Conservation (phyloP, 116 monocot species). For the Phalaenopsis hybrid region DNA sequence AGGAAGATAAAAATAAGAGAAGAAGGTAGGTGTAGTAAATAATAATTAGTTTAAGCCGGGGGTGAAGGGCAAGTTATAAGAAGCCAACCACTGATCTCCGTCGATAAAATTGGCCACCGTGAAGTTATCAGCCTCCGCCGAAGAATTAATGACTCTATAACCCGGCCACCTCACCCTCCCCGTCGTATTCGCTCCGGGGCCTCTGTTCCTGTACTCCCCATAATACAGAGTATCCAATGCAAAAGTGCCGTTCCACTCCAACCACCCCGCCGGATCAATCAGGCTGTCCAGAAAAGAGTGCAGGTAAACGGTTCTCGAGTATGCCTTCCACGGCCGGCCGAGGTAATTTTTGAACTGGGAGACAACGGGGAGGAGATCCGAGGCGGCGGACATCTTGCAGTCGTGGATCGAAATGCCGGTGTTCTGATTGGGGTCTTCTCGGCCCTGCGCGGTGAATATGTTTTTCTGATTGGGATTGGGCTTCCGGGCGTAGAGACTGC, state of each 20-base stretch:
- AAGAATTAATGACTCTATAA: slow-evolving; percentile 22
- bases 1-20: too few species aligned
- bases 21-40: too few species aligned
- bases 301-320: slow-evolving; percentile 45
- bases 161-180: slow-evolving; percentile 42
- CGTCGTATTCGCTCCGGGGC: slow-evolving; percentile 33
- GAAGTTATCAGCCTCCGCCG: slow-evolving; percentile 26
- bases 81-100: slow-evolving; percentile 35
- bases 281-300: slow-evolving; percentile 37
- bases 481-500: slow-evolving; percentile 41
- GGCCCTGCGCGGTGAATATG: slow-evolving; percentile 48
- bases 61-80: neutral
- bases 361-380: slow-evolving; percentile 20
- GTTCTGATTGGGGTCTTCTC: slow-evolving; percentile 32
- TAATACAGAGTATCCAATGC: slow-evolving; percentile 38
- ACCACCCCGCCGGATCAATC: slow-evolving; percentile 42
- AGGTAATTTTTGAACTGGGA: slow-evolving; percentile 29
- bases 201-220: slow-evolving; percentile 44
- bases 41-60: neutral
- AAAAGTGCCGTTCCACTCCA: slow-evolving; percentile 40
- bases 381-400: slow-evolving; percentile 36
- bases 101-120: slow-evolving; percentile 41
- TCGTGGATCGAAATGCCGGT: slow-evolving; percentile 53
- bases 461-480: slow-evolving; percentile 34
- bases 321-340: slow-evolving; percentile 53